Evolutionary conservation across 2,329 filamentous ascomycete species (phyloP).

Genomic region (Elsinoe australis): DNA sequence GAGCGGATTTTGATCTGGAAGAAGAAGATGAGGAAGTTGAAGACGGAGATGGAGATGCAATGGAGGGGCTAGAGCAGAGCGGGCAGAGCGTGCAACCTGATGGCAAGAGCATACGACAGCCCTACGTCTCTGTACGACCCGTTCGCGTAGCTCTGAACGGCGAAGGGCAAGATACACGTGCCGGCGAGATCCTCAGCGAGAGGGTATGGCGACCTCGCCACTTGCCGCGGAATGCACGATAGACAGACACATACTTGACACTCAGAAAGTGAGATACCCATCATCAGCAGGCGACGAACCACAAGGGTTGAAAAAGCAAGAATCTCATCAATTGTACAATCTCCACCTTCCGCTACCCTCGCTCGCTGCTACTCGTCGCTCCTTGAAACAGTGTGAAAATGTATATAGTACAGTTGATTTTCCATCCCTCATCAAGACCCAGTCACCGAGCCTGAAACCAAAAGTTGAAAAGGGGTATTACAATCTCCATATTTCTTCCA

Average conservation of each 20-base stretch:
- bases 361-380: no score
- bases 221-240: constrained; percentile 9
- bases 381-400: not conserved
- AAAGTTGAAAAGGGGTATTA: not conserved
- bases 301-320: no score
- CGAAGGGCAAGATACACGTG: not conserved
- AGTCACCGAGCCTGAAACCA: no score
- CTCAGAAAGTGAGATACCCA: not conserved
- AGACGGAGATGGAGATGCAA: not conserved
- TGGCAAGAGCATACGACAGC: no score
- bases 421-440: no score
- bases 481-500: not conserved
- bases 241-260: not conserved
- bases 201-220: constrained; percentile 14
- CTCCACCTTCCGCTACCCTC: no score
- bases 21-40: constrained; percentile 1
- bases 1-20: not conserved
- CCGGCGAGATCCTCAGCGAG: constrained; percentile 3
- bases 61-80: not conserved
- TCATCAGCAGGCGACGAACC: not conserved
- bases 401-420: not conserved
- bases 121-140: not conserved
- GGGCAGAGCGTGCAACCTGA: no score
- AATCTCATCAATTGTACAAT: no score
- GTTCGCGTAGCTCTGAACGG: no score